Conservation (phyloP, 1,284 basidiomycete species). For the Porogramme epimiltina region DNA sequence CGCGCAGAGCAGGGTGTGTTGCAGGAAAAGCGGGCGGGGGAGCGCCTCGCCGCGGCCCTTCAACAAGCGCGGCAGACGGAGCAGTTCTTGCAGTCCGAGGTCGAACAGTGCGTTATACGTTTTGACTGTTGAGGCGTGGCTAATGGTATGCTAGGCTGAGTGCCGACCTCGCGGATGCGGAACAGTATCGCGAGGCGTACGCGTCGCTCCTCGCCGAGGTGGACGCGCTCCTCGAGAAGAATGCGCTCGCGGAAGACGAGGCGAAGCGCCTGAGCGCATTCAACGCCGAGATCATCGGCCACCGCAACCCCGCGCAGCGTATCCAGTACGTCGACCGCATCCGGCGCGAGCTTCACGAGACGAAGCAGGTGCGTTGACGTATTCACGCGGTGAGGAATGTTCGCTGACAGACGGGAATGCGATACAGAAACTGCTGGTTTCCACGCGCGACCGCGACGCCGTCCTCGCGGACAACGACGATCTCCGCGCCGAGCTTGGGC, state of each 20-base stretch:
- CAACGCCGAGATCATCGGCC: slow-evolving; percentile 77
- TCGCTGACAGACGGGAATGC: not conserved
- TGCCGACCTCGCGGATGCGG: slow-evolving; percentile 56
- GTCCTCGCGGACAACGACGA: slow-evolving; percentile 48
- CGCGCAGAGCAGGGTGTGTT: slow-evolving; percentile 35
- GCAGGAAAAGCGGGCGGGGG: slow-evolving; percentile 52
- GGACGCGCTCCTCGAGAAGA: slow-evolving; percentile 61
- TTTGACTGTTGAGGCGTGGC: slow-evolving; percentile 12
- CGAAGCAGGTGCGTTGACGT: slow-evolving; percentile 58
- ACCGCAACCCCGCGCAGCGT: slow-evolving; percentile 72
- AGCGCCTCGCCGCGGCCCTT: slow-evolving; percentile 49
- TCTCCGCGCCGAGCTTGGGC: slow-evolving; percentile 61
- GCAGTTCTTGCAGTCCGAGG: slow-evolving; percentile 59
- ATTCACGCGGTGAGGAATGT: not conserved
- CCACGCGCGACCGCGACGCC: slow-evolving; percentile 57
- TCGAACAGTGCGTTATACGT: slow-evolving; percentile 60
- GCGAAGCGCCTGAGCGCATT: slow-evolving; percentile 65
- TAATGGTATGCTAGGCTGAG: slow-evolving; percentile 45
- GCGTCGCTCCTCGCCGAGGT: slow-evolving; percentile 62
- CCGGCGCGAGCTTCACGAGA: slow-evolving; percentile 66
- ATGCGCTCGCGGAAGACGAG: slow-evolving; percentile 74
- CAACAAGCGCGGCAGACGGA: slow-evolving; percentile 62
- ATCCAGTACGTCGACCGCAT: slow-evolving; percentile 77
- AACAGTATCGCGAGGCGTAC: slow-evolving; percentile 70
- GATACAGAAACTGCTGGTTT: slow-evolving; percentile 55